Percentiles rank a stretch among this genome's conserved stretches.
phyloP scores from a whole-genome alignment of 768 basidiomycete species.

The Phlebiopsis gigantea region DNA sequence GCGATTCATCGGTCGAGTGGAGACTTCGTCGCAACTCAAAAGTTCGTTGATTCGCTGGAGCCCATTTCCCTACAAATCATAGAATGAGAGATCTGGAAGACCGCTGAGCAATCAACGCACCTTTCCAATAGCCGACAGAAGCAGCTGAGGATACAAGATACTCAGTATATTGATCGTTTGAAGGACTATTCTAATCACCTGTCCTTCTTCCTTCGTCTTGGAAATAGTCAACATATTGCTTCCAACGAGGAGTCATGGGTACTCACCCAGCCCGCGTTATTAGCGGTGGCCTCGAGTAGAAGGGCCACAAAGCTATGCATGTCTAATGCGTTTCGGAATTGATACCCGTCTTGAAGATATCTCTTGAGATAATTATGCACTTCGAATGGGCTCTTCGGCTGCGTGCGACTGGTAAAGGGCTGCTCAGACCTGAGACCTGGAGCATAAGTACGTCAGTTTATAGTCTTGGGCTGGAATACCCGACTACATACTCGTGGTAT shows the following conservation, averaged over 20 bases:
- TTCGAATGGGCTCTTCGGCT: constrained; percentile 14
- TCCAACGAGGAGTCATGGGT: not conserved
- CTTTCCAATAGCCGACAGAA: constrained; percentile 22
- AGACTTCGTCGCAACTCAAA: constrained; percentile 20
- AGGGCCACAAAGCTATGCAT: constrained; percentile 23
- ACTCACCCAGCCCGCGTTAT: constrained; percentile 21
- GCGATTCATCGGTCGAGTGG: constrained; percentile 8
- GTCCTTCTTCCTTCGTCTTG: constrained; percentile 23
- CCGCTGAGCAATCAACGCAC: constrained; percentile 8
- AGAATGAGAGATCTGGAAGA: not conserved
- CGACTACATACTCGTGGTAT: too few species aligned
- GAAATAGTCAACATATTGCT: not conserved
- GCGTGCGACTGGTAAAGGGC: constrained; percentile 26
- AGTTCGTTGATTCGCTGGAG: constrained; percentile 26
- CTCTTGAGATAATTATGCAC: constrained; percentile 23
- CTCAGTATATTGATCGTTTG: too few species aligned
- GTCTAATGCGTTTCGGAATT: constrained; percentile 18
- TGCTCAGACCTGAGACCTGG: too few species aligned
- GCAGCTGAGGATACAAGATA: too few species aligned
- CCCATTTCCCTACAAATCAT: constrained; percentile 19
- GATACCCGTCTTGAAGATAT: constrained; percentile 20
- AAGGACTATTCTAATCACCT: too few species aligned
- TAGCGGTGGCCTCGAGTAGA: constrained; percentile 19
- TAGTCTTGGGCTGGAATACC: too few species aligned
- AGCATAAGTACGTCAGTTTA: too few species aligned